Evolutionary conservation across 345 rosid genomes (phyloP).

Genomic region (Acer saccharum): DNA sequence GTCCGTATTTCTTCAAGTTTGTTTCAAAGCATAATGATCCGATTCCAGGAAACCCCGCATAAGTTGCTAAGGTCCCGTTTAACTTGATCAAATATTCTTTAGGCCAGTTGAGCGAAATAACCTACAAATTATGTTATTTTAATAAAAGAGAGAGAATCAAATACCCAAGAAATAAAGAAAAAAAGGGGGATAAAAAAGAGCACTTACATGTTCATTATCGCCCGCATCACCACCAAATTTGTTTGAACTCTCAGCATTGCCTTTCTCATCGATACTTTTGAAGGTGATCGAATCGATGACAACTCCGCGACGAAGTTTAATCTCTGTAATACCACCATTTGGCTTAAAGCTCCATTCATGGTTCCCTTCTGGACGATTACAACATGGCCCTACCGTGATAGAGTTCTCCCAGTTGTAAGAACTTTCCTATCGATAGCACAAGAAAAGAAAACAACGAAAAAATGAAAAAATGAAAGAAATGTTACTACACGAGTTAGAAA

Average conservation of each 20-base stretch:
- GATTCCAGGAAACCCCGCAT: background rate
- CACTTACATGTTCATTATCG: background rate
- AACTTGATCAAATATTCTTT: background rate
- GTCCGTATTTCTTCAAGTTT: background rate
- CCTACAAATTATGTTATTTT: no score
- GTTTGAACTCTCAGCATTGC: background rate
- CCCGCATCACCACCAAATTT: background rate
- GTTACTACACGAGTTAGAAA: background rate
- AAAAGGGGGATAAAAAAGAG: no score
- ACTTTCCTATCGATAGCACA: no score
- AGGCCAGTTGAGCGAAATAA: background rate
- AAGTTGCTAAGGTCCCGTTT: background rate
- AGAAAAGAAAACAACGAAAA: background rate
- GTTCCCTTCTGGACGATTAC: background rate
- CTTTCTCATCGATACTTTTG: background rate
- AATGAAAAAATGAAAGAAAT: background rate
- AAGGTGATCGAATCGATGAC: conserved; percentile 1
- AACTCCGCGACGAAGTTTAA: background rate
- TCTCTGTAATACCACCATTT: background rate
- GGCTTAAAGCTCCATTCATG: background rate
- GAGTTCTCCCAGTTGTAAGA: background rate
- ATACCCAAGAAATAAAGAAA: background rate
- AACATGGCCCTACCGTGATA: background rate
- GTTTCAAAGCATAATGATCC: background rate
- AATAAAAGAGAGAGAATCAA: no score